Percentiles rank a stretch among this genome's conserved stretches.
These are phyloP conservation scores for Azolla pinnata DNA, from an alignment of 75 land plant species.

Conservation along the genomic window DNA sequence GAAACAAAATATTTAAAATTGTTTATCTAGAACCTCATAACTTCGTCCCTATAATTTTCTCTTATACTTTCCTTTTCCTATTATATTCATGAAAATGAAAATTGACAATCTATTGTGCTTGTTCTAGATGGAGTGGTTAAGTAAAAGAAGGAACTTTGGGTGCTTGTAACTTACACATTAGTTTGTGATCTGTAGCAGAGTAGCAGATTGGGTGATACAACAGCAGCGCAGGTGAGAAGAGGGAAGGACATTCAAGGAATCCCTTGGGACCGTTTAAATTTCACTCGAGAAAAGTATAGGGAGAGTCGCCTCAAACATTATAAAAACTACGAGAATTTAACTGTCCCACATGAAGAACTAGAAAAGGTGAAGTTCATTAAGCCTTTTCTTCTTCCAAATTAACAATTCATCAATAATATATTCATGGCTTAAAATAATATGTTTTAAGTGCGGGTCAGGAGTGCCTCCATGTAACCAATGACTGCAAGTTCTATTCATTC, in stretches of 20 bases:
- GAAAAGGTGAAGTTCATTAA: constrained; percentile 46
- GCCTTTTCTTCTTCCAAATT: too few relatives aligned
- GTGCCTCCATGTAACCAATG: constrained; percentile 53
- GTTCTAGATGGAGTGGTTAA: too few relatives aligned
- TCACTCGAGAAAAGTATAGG: constrained; percentile 66
- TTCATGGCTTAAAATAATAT: neutral
- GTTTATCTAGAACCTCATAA: too few relatives aligned
- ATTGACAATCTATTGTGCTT: too few relatives aligned
- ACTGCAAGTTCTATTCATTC: constrained; percentile 65
- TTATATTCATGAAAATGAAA: too few relatives aligned
- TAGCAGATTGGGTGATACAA: constrained; percentile 67
- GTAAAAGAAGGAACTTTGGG: too few relatives aligned
- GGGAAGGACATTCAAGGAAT: constrained; percentile 97
- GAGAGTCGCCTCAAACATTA: constrained; percentile 72
- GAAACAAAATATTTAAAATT: too few relatives aligned
- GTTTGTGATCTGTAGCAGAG: too few relatives aligned
- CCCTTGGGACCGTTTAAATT: constrained; percentile 78
- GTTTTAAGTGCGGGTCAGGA: constrained; percentile 38
- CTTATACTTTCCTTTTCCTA: too few relatives aligned
- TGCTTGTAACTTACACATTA: too few relatives aligned
- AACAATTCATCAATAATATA: too few relatives aligned
- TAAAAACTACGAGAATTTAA: constrained; percentile 66
- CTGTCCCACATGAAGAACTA: constrained; percentile 37
- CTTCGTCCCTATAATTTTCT: too few relatives aligned
- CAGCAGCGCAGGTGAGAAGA: constrained; percentile 66